Base-by-base conservation (phyloP, 1,139 yeast genomes). In the Pichia cactophila region DNA sequence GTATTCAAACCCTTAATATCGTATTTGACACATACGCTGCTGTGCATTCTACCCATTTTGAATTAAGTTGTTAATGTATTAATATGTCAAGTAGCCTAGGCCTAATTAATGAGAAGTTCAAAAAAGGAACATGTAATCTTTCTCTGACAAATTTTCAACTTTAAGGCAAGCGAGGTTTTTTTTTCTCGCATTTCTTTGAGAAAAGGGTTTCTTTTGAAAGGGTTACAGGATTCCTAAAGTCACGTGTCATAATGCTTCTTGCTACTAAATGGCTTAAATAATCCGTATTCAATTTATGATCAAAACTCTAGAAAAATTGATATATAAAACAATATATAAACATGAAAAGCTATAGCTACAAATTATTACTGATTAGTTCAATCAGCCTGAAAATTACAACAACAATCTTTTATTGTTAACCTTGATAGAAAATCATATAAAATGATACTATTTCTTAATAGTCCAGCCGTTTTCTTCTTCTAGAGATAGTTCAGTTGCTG, bases 1-100 rank as follows among this genome's bases (percentile, higher is more conserved):
- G 54, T 54, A 52, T 53, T 53, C 49, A 45, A 50, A 54, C 52
- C 49, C 50, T 42, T 23, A 42, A 36, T 43, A 43, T n/a, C 49
- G 47, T 43, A 54, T 53, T 52, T 26, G 52, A 52, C 61, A 66
- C 69, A 60, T 67, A 66, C 69, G 57, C 74, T 73, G 67, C 78
- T 71, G 78, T 77, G 81, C 76, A 77, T 71, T 67, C 81, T 80
- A 73, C 79, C 80, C 80, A 75, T 75, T 65, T 68, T 75, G 70
- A 50, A 38, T 45, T 49, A 49, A 38, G 41, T 40, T 43, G 43
- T 52, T 45, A 44, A 36, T 45, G 28, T 41, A 41, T 35, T 42
- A 41, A 44, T 46, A 42, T 49, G 38, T 45, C 49, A 46, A 46
- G 23, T 51, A 49, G 54, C 52, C 54, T 45, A 49, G 47, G 52